phyloP scores from a whole-genome alignment of 140 eudicot genomes.

The Ambrosia hybrid region DNA sequence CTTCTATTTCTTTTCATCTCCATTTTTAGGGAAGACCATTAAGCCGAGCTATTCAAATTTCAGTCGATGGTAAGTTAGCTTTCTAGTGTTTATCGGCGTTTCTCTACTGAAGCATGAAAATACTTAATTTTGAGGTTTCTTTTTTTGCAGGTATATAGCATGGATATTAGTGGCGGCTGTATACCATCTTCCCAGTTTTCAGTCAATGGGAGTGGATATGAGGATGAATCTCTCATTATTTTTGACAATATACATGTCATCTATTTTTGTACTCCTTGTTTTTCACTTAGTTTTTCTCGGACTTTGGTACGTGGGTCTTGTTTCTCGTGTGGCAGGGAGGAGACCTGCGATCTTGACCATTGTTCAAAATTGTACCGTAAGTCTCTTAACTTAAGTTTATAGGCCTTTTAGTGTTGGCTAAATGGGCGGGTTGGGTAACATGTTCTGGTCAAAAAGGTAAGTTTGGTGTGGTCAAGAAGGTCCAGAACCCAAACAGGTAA shows the following conservation, averaged over 20 bases:
- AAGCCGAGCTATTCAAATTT: conserved; percentile 93
- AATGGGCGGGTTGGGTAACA: neutral
- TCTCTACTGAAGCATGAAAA: neutral
- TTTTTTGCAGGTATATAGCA: conserved; percentile 68
- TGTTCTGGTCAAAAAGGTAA: conserved; percentile 18
- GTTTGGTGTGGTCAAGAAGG: neutral
- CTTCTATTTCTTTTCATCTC: conserved; percentile 98
- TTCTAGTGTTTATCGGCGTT: neutral
- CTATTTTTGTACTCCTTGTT: conserved; percentile 80
- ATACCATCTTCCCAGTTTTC: conserved; percentile 96
- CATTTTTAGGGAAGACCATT: conserved; percentile 84
- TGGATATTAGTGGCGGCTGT: conserved; percentile 92
- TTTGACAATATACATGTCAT: conserved; percentile 69
- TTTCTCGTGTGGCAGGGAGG: conserved; percentile 87
- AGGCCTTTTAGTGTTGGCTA: neutral
- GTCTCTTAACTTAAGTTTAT: conserved; percentile 26
- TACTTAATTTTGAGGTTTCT: neutral
- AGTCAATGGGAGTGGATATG: conserved; percentile 97
- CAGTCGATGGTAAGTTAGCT: conserved; percentile 72
- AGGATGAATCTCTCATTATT: conserved; percentile 95
- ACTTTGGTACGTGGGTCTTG: conserved; percentile 97
- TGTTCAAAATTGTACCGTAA: conserved; percentile 91
- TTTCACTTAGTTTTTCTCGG: conserved; percentile 79
- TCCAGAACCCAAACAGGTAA: no score
- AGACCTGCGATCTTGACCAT: conserved; percentile 87